Evolutionary conservation across 805 yeast genomes (phyloP), one percentile per base, ranked within the genome.

Genomic region (Cyberlindnera galapagoensis): DNA sequence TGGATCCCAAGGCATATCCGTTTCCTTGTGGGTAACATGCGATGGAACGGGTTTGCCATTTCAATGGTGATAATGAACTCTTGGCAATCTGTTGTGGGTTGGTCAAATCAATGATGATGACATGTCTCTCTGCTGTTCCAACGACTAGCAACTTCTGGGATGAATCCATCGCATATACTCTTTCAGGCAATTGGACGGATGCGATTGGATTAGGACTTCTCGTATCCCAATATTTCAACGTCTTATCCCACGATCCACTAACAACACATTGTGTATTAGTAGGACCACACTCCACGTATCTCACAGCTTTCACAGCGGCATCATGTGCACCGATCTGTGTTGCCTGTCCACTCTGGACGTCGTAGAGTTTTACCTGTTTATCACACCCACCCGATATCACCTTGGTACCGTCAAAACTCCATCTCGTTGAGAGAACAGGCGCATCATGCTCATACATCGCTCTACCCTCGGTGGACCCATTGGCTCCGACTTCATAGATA

Each of bases 181-280:
- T 67, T 45, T 92, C 97, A 0, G 97, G 95, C 55, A 92, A 63
- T 49, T 73, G 72, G 24, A 92, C 62, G 4, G 94, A 82, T 13
- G 87, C 73, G 14, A 90, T 71, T 12, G 97, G 92, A 47, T 74
- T 79, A 27, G 80, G 82, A 44, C 78, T 77, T 52, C 97, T 77
- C 62, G 83, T 67, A 60, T 92, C 97, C 98, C 98, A 90, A 59
- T 92, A 92, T 54, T 75, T 78, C 42, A 92, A 61, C 1, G 97
- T 86, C 60, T 86, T 87, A 60, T 92, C 98, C 97, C 97, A 92
- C 6, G 96, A 85, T 7, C 95, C 96, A 26, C 88, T 75, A 4
- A 87, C 97, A 18, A 90, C 75, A 43, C 84, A 84, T 18, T 63
- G 67, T 1, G 86, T 73, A 47, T 82, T 83, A 7, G 78, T 65